Evolutionary conservation across 176 grass and related monocot species (phyloP).

Genomic region (Oryza glaberrima): DNA sequence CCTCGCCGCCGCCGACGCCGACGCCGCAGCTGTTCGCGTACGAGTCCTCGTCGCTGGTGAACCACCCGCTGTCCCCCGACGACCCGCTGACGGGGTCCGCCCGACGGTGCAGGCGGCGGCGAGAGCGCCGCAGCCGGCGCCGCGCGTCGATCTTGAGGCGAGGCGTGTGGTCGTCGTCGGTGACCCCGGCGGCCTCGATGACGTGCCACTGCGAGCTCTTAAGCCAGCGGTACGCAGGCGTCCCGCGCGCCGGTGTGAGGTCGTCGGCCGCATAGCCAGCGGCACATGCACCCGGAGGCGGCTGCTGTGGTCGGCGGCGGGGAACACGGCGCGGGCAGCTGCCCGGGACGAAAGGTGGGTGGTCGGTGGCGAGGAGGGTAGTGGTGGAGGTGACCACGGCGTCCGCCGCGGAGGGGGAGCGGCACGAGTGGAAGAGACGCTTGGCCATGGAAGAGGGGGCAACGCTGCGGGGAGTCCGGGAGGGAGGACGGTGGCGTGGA

Average conservation of each 20-base stretch:
- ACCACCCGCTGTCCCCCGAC: constrained; percentile 79
- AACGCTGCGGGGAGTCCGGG: not conserved
- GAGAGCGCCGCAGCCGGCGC: constrained; percentile 37
- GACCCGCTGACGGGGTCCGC: constrained; percentile 45
- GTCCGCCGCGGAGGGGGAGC: constrained; percentile 46
- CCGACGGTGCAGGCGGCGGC: constrained; percentile 34
- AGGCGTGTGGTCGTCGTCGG: constrained; percentile 38
- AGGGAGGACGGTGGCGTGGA: not conserved
- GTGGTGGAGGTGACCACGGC: constrained; percentile 36
- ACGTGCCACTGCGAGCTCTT: constrained; percentile 85
- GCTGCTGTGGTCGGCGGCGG: constrained; percentile 1
- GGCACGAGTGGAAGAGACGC: constrained; percentile 66
- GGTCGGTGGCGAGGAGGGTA: constrained; percentile 16
- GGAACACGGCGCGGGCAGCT: not conserved
- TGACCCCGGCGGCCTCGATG: constrained; percentile 52
- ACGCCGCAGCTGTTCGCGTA: constrained; percentile 10
- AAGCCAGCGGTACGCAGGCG: constrained; percentile 72
- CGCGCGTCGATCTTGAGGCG: constrained; percentile 69
- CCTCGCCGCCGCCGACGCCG: constrained; percentile 1
- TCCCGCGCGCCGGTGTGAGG: constrained; percentile 11
- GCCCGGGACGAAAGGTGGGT: not conserved
- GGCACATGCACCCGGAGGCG: not conserved
- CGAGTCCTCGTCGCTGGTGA: constrained; percentile 70
- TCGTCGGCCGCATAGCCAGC: constrained; percentile 43
- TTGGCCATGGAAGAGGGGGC: constrained; percentile 64